phyloP scores from a whole-genome alignment of 2,329 filamentous ascomycete species.

The Beauveria scarabaeidicola region DNA sequence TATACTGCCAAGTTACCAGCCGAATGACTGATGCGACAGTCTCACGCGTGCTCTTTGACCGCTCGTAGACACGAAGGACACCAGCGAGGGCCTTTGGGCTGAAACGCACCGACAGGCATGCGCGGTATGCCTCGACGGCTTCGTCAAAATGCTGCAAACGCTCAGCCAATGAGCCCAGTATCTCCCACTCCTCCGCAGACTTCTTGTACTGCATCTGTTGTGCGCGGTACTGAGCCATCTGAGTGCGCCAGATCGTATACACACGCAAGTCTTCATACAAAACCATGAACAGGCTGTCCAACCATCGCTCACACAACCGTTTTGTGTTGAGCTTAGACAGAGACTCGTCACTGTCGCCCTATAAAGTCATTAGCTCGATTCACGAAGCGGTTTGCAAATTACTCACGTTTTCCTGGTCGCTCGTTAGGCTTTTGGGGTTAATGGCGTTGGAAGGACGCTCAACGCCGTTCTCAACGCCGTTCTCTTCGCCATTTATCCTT shows the following conservation, averaged over 20 bases:
- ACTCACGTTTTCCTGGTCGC: constrained; percentile 61
- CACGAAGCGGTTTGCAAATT: too few species aligned
- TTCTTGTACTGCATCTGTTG: constrained; percentile 96
- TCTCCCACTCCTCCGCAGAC: constrained; percentile 96
- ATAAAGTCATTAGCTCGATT: constrained; percentile 16
- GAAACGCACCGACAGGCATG: constrained; percentile 80
- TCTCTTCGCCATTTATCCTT: constrained; percentile 30
- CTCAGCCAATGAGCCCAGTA: constrained; percentile 85
- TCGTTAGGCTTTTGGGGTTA: constrained; percentile 67
- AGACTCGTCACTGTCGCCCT: constrained; percentile 59
- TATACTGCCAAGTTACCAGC: constrained; percentile 94
- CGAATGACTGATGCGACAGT: constrained; percentile 80
- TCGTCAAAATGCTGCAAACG: constrained; percentile 88
- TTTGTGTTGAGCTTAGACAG: constrained; percentile 95
- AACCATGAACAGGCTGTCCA: constrained; percentile 98
- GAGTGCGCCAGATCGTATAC: constrained; percentile 98
- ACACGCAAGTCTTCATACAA: constrained; percentile 95
- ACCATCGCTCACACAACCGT: constrained; percentile 91
- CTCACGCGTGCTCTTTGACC: constrained; percentile 68
- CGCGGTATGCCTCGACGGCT: constrained; percentile 84
- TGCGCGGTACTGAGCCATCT: constrained; percentile 90
- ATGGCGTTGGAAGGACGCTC: constrained; percentile 76
- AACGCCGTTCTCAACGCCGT: constrained; percentile 29
- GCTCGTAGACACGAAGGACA: constrained; percentile 71
- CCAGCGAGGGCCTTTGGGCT: constrained; percentile 87